A percentile compares a stretch with the other conserved stretches of the same genome.
Conservation (phyloP, 2,329 filamentous ascomycete species). For the Apiospora kogelbergensis region DNA sequence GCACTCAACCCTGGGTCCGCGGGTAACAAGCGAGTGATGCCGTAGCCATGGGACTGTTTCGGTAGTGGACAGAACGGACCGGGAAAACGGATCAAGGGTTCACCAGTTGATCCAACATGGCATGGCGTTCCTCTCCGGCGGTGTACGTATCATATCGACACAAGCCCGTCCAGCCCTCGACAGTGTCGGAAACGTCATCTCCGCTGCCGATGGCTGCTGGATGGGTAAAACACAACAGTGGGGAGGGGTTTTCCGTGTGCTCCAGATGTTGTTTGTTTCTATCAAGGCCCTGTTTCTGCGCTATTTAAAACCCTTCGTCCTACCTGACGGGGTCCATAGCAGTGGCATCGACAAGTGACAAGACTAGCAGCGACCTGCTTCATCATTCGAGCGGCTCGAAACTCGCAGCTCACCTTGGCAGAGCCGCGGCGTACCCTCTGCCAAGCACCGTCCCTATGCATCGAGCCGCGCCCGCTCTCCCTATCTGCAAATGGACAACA, state of each 20-base stretch:
- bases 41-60: conserved; percentile 5
- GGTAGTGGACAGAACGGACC: conserved; percentile 1
- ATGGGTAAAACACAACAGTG: background rate
- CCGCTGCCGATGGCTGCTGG: background rate
- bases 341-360: conserved; percentile 6
- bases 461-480: background rate
- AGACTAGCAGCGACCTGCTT: background rate
- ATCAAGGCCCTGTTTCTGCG: background rate
- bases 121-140: background rate
- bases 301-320: conserved; percentile 1
- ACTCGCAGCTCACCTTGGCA: conserved; percentile 1
- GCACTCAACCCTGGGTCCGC: background rate
- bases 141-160: background rate
- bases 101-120: background rate
- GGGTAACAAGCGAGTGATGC: conserved; percentile 2
- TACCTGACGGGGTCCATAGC: background rate
- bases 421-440: conserved; percentile 2
- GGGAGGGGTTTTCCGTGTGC: background rate
- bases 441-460: background rate
- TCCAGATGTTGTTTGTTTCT: background rate
- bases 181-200: background rate
- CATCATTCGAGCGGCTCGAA: conserved; percentile 8
- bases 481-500: background rate
- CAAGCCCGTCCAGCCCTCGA: background rate
- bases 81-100: too few relatives aligned